These are phyloP conservation scores for Neofusicoccum kwambonambiense DNA, from an alignment of 2,329 filamentous ascomycete genomes.

Conservation along the genomic window DNA sequence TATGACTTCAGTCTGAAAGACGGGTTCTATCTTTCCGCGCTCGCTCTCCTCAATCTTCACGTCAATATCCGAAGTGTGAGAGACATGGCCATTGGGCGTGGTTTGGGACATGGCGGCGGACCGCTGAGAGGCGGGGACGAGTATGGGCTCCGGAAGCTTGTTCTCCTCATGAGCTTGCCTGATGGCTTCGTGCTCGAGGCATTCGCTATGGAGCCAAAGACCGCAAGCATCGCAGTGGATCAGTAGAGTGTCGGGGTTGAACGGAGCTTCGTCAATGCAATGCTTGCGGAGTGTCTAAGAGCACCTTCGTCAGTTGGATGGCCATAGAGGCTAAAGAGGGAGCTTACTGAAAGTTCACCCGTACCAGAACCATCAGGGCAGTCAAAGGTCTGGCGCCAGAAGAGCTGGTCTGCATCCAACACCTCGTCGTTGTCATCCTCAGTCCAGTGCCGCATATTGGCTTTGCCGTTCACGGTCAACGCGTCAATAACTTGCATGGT, in stretches of 20 bases:
- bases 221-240: conserved; percentile 43
- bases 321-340: not conserved
- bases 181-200: conserved; percentile 26
- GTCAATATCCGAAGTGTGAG: not conserved
- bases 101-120: not conserved
- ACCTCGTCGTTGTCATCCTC: conserved; percentile 57
- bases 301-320: not conserved
- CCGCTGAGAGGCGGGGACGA: not conserved
- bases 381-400: conserved; percentile 47
- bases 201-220: conserved; percentile 45
- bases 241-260: conserved; percentile 44
- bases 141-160: not conserved
- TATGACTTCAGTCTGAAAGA: not conserved
- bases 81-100: not conserved
- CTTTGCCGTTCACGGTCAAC: conserved; percentile 62
- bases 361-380: conserved; percentile 20
- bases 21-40: not conserved
- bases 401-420: conserved; percentile 34
- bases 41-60: not conserved
- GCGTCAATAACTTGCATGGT: conserved; percentile 78
- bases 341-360: conserved; percentile 35
- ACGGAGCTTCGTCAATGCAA: conserved; percentile 40
- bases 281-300: conserved; percentile 33
- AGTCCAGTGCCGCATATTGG: conserved; percentile 65
- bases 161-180: not conserved